phyloP scores from a whole-genome alignment of 441 rosid species.

The Sinapis alba region DNA sequence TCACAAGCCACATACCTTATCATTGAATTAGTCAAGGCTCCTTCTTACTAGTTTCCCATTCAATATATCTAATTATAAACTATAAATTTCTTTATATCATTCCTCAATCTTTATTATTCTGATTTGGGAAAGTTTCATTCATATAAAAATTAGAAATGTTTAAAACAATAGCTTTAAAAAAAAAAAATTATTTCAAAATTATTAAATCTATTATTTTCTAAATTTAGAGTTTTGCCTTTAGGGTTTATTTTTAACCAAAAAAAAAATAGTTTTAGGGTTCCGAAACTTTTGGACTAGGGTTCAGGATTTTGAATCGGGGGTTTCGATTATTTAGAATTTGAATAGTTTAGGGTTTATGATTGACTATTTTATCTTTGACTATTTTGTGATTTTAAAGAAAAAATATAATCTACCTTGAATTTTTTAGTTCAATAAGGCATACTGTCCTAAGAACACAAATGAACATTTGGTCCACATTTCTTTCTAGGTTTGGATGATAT shows the following conservation, averaged over 20 bases:
- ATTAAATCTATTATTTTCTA: neutral
- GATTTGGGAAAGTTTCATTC: neutral
- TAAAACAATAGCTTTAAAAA: neutral
- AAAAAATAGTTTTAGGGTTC: neutral
- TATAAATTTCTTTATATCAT: neutral
- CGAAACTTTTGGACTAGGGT: neutral
- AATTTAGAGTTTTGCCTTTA: neutral
- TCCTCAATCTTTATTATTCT: neutral
- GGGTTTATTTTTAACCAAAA: neutral
- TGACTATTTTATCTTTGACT: neutral
- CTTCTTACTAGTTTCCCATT: slow-evolving; percentile 15
- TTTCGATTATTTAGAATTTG: neutral
- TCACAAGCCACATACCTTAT: slow-evolving; percentile 15
- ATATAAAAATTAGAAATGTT: neutral
- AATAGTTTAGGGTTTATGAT: neutral
- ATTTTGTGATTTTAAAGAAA: neutral
- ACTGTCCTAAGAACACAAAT: neutral
- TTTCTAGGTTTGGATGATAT: neutral
- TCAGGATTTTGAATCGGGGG: neutral
- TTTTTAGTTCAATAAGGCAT: neutral
- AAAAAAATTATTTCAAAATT: neutral
- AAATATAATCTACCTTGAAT: neutral
- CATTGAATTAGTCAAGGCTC: slow-evolving; percentile 35
- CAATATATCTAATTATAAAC: neutral
- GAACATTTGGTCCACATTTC: neutral